Evolutionary conservation across 73 alveolate species (phyloP), one percentile per base, ranked within the genome.

Genomic region (Symbiodinium natans): DNA sequence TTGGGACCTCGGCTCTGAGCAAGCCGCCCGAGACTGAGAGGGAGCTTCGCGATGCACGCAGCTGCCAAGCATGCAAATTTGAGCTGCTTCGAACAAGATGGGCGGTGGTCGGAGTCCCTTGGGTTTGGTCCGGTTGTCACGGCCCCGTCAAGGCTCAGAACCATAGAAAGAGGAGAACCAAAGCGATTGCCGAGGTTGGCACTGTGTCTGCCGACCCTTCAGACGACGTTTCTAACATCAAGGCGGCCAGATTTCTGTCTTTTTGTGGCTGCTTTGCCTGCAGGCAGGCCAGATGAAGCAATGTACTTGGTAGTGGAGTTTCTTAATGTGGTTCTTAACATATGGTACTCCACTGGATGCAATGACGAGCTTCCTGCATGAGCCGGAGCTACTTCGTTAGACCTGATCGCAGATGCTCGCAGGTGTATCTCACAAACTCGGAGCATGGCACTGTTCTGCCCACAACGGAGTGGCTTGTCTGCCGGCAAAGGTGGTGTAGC

Each of bases 1-100:
- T 23, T 74, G 84, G 84, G 84, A 74, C 84, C 42, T 74, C 9
- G 84, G 84, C 84, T 74, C 84, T 23, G 17, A n/a, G 40, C 84
- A 74, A 29, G 41, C 40, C 29, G 84, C 84, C 80, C 17, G 80
- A 36, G 80, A 63, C 80, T 23, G 36, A 29, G 80, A n/a, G 9
- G 39, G 36, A 63, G 34, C 31, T 13, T 4, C 59, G 17, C 17
- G 59, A 21, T 21, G 56, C 59, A 46, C 9, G 5, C 6, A 46
- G 1, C 5, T 13, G 59, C 25, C 59, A 21, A 46, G 59, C 11
- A 21, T 1, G 10, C 27, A 48, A 25, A 17, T 48, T 48, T 48
- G 1, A 59, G 7, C 38, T 19, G 27, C 11, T 59, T 3, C 7
- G 36, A 1, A 3, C 11, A 1, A 27, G 34, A 8, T 1, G 77